Base-by-base conservation (phyloP, 495 filamentous ascomycete genomes). In the Penicillium cosmopolitanum region DNA sequence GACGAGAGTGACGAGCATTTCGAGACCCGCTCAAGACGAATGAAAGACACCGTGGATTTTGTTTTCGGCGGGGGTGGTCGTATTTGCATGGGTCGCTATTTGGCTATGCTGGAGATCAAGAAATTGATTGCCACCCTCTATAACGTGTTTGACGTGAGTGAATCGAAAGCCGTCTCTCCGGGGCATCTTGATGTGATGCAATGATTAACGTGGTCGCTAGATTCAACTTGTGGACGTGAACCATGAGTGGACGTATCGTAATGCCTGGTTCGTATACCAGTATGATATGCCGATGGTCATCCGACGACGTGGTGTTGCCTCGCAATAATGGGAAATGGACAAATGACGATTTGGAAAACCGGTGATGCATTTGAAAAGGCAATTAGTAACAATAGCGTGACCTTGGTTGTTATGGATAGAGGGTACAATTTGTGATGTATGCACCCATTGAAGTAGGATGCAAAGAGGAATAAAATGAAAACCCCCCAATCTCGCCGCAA, bases 101-200 rank as follows among this genome's bases (percentile, higher is more conserved):
- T 93, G 56, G 85, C 84, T 53, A 68, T 89, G 73, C 60, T 93
- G 70, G 90, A 93, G 80, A 87, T 92, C 53, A 90, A 90, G 61
- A 93, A 93, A 77, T 65, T 93, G 55, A 85, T 92, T 53, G 89
- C 90, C 42, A 89, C 81, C 55, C 77, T 93, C 65, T 77, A 92
- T 62, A 79, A 82, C 64, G 76, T 80, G 60, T 93, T 91, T 70
- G 88, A 92, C 68, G 79, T 83, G 55, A 66, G 72, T 65, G 43
- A 18, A 35, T 5, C 8, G 6, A 13, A n/a, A 38, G 11, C 4
- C 11, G 2, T 9, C 36, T 15, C 12, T n/a, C 36, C 15, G 2
- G 11, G 36, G 4, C 28, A 31, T 31, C 8, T 38, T 38, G 4
- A 5, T 38, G 10, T 38, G 4, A 13, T 38, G 15, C 10, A 12